Percentiles rank a stretch among this genome's conserved stretches.
Evolutionary conservation across 352 stramenopile species (phyloP).

Genomic region (Phytopythium chamaehyphon): DNA sequence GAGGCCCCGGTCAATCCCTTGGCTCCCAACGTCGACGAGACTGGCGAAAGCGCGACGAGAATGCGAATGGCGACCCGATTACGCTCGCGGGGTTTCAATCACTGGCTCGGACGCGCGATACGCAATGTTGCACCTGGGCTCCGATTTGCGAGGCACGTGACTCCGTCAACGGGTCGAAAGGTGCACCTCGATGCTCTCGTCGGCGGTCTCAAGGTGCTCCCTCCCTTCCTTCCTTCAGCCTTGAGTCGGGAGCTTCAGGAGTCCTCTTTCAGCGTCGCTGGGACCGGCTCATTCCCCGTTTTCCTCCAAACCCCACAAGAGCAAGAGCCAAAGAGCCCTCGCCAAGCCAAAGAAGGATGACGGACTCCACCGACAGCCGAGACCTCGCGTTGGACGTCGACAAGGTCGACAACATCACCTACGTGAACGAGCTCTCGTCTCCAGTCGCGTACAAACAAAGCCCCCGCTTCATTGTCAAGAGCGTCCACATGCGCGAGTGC

Average conservation of each 20-base stretch:
- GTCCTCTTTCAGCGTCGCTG: not conserved
- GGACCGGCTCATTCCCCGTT: not conserved
- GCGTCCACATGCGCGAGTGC: conserved; percentile 32
- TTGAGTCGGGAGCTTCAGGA: not conserved
- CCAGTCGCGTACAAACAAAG: not conserved
- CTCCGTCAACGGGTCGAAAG: not conserved
- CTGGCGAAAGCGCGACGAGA: too few relatives aligned
- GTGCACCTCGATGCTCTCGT: not conserved
- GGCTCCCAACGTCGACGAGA: too few relatives aligned
- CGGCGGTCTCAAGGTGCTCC: too few relatives aligned
- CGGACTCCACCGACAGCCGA: conserved; percentile 4
- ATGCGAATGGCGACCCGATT: not conserved
- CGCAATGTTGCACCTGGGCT: conserved; percentile 4
- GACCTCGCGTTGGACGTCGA: conserved; percentile 7
- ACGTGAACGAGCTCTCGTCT: conserved; percentile 4
- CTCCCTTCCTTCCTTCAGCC: not conserved
- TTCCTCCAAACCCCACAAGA: not conserved
- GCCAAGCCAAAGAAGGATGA: not conserved
- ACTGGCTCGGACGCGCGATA: not conserved
- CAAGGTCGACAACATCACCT: conserved; percentile 11
- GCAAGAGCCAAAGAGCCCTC: not conserved
- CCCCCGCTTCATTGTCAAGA: conserved; percentile 17
- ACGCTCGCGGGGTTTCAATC: not conserved
- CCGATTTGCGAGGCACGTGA: conserved; percentile 1
- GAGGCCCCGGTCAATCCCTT: too few relatives aligned